Evolutionary conservation across 2,329 filamentous ascomycete genomes (phyloP).

Genomic region (Apiospora malaysiana): DNA sequence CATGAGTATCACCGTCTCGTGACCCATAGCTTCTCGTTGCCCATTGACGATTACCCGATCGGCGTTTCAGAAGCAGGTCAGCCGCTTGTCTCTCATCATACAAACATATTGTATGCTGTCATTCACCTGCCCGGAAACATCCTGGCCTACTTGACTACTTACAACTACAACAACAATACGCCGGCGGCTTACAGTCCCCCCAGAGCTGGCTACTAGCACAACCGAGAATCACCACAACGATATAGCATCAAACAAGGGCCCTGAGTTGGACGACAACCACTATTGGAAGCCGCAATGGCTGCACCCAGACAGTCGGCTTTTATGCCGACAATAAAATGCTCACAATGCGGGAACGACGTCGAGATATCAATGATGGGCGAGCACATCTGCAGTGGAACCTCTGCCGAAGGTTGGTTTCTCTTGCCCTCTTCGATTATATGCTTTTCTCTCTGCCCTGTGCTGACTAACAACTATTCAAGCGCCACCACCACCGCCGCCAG

Average conservation of each 20-base stretch:
- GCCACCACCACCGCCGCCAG: slow-evolving; percentile 30
- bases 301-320: slow-evolving; percentile 68
- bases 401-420: slow-evolving; percentile 40
- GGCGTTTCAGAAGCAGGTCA: slow-evolving; percentile 3
- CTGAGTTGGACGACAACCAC: slow-evolving; percentile 15
- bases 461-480: slow-evolving; percentile 32
- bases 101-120: slow-evolving; percentile 12
- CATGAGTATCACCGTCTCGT: not conserved
- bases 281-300: slow-evolving; percentile 48
- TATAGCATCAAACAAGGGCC: not conserved
- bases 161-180: slow-evolving; percentile 11
- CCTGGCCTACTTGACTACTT: not conserved
- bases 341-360: slow-evolving; percentile 76
- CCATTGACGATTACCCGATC: slow-evolving; percentile 9
- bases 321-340: slow-evolving; percentile 87
- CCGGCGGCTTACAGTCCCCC: slow-evolving; percentile 2
- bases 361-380: slow-evolving; percentile 88
- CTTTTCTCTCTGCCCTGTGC: slow-evolving; percentile 28
- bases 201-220: not conserved
- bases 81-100: not conserved
- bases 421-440: not conserved
- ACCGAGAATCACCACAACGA: slow-evolving; percentile 5
- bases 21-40: not conserved
- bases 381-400: slow-evolving; percentile 68
- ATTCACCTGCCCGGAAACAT: not conserved